Evolutionary conservation across 176 grass and related monocot genomes (phyloP).

Genomic region (Otatea glauca): DNA sequence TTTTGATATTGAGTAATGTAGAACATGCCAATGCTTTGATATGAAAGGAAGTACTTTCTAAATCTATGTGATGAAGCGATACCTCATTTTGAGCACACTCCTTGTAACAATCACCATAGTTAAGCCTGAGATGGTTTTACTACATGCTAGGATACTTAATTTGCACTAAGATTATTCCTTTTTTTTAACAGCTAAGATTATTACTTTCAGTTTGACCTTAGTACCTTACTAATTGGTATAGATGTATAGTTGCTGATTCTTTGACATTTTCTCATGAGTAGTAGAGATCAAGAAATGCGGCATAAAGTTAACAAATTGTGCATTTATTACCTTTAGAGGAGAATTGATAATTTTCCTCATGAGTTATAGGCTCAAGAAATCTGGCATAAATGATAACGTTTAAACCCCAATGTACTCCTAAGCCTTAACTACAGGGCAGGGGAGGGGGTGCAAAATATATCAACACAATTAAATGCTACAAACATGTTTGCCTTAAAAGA

Average conservation of each 20-base stretch:
- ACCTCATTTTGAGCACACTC: background rate
- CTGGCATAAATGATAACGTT: background rate
- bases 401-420: slow-evolving; percentile 12
- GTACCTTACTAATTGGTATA: background rate
- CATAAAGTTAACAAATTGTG: background rate
- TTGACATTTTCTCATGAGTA: slow-evolving; percentile 18
- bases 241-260: background rate
- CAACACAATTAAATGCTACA: background rate
- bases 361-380: background rate
- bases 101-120: background rate
- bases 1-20: background rate
- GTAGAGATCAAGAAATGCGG: slow-evolving; percentile 14
- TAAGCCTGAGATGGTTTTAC: slow-evolving; percentile 17
- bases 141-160: background rate
- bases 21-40: background rate
- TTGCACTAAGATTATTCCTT: background rate
- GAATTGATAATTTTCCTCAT: background rate
- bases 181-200: background rate
- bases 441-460: no score
- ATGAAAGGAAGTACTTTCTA: slow-evolving; percentile 5
- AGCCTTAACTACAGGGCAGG: background rate
- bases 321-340: background rate
- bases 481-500: background rate
- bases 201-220: slow-evolving; percentile 22
- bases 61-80: background rate